phyloP scores from a whole-genome alignment of 345 rosid species.

The Hibiscus mutabilis region DNA sequence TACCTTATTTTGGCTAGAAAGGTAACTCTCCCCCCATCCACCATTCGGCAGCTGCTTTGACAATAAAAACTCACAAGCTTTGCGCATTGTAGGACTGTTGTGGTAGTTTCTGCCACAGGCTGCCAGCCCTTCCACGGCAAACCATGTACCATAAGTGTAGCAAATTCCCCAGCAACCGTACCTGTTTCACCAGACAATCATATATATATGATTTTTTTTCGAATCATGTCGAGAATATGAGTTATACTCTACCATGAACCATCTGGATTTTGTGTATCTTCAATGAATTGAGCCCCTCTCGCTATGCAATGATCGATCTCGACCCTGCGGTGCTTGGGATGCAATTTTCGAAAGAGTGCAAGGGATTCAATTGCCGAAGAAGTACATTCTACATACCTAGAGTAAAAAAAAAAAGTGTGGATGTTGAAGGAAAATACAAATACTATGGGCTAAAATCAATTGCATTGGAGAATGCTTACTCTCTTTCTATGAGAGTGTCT shows the following conservation, averaged over 20 bases:
- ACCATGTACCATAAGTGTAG: conserved; percentile 55
- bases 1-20: conserved; percentile 49
- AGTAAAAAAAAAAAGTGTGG: not conserved
- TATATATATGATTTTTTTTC: not conserved
- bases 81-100: conserved; percentile 29
- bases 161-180: conserved; percentile 74
- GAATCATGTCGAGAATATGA: not conserved
- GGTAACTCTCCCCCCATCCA: conserved; percentile 71
- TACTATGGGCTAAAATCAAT: not conserved
- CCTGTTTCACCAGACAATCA: conserved; percentile 16
- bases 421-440: not conserved
- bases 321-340: conserved; percentile 31
- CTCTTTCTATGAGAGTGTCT: conserved; percentile 40
- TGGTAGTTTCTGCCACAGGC: conserved; percentile 38
- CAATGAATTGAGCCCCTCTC: conserved; percentile 24
- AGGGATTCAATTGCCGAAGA: conserved; percentile 40
- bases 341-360: conserved; percentile 31
- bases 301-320: conserved; percentile 30
- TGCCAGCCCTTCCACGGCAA: conserved; percentile 40
- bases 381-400: conserved; percentile 52
- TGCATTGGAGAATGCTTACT: conserved; percentile 24
- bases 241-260: conserved; percentile 37
- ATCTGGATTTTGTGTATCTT: conserved; percentile 38
- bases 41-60: conserved; percentile 43
- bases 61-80: conserved; percentile 45